A percentile compares a stretch with the other conserved stretches of the same genome.
Evolutionary conservation across 345 rosid genomes (phyloP).

Genomic region (Eucalyptus albens): DNA sequence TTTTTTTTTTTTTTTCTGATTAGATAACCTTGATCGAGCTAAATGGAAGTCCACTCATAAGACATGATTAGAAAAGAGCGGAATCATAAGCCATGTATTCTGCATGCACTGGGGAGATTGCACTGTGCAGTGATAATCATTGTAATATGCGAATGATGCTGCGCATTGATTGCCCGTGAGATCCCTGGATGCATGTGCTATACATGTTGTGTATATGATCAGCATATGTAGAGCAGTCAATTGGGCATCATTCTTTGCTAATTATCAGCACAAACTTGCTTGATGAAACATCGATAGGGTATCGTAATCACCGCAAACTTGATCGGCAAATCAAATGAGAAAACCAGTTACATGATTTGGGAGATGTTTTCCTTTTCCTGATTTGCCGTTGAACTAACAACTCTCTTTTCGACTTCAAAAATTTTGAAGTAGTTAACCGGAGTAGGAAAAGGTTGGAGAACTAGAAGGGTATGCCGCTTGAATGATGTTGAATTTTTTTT

Average conservation of each 20-base stretch:
- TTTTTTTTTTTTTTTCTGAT: not conserved
- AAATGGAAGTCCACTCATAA: constrained; percentile 26
- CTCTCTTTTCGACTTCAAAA: not conserved
- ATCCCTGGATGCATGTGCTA: not conserved
- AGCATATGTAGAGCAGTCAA: not conserved
- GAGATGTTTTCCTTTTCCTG: not conserved
- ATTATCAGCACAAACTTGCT: not conserved
- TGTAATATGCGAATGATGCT: not conserved
- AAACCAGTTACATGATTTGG: not conserved
- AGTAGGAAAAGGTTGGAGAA: not conserved
- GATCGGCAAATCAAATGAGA: not conserved
- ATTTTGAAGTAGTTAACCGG: not conserved
- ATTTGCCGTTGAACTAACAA: not conserved
- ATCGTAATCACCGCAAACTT: not conserved
- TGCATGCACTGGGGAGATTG: not conserved
- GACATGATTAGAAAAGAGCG: not conserved
- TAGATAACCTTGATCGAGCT: constrained; percentile 8
- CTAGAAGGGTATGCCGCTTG: not conserved
- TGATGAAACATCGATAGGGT: not conserved
- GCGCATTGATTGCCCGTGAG: not conserved
- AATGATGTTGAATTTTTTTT: not conserved
- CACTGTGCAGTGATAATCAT: not conserved
- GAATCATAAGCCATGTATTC: not conserved
- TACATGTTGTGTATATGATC: not conserved
- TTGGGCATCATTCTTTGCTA: not conserved